Percentiles rank a stretch among this genome's conserved stretches.
Conservation (phyloP, 306 rosid genomes). For the Prunus armeniaca region DNA sequence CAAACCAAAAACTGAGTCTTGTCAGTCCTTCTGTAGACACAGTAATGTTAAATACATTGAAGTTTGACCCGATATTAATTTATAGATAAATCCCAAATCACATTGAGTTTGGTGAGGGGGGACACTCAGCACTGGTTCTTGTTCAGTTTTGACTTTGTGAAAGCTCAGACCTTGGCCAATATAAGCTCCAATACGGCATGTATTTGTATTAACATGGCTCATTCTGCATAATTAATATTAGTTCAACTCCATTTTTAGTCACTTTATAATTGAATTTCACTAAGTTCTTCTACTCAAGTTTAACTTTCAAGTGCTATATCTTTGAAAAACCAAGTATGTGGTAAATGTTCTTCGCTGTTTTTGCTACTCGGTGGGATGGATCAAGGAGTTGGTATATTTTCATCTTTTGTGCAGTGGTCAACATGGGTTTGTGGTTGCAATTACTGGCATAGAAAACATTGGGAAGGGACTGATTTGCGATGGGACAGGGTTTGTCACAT, state of each 20-base stretch:
- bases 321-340: neutral
- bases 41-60: neutral
- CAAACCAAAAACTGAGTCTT: neutral
- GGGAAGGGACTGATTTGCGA: slow-evolving; percentile 21
- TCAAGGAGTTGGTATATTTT: slow-evolving; percentile 12
- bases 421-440: slow-evolving; percentile 96
- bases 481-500: no score
- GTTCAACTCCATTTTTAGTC: no score
- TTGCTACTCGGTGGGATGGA: neutral
- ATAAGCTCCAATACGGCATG: no score
- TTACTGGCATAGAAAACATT: slow-evolving; percentile 80
- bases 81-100: no score
- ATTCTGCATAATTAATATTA: no score
- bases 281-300: neutral
- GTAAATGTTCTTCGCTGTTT: slow-evolving; percentile 2
- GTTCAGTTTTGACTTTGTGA: neutral
- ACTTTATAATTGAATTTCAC: neutral
- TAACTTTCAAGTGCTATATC: neutral
- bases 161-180: no score
- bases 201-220: no score
- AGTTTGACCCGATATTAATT: no score
- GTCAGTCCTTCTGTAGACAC: neutral
- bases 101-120: neutral
- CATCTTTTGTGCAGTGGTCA: slow-evolving; percentile 57
- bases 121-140: no score